These are phyloP conservation scores for Firmiana major DNA, from an alignment of 345 rosid species.

Conservation along the genomic window DNA sequence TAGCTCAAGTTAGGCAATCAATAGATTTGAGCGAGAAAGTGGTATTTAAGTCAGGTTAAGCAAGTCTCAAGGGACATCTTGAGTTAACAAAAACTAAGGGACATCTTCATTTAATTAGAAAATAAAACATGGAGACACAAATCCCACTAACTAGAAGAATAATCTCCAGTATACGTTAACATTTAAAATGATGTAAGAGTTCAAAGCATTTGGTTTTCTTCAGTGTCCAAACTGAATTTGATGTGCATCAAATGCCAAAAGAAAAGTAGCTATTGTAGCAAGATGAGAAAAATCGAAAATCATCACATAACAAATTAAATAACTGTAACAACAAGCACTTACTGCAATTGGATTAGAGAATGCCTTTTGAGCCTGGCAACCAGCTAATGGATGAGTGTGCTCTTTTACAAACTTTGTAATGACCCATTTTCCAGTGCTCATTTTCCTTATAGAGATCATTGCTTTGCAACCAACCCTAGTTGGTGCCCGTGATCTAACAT, in stretches of 20 bases:
- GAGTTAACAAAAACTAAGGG: background rate
- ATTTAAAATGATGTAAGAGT: background rate
- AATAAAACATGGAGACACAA: background rate
- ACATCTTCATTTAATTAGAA: background rate
- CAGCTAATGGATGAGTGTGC: conserved; percentile 74
- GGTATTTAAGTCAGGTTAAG: background rate
- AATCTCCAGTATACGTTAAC: background rate
- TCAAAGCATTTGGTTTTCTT: background rate
- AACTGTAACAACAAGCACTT: conserved; percentile 27
- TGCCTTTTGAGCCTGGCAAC: conserved; percentile 74
- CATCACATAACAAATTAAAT: background rate
- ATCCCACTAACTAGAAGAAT: background rate
- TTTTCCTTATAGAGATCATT: conserved; percentile 85
- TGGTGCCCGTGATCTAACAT: conserved; percentile 81
- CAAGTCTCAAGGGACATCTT: background rate
- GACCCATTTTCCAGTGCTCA: conserved; percentile 78
- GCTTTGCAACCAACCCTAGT: conserved; percentile 96
- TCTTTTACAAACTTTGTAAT: conserved; percentile 83
- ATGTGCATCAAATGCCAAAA: background rate
- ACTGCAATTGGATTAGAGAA: conserved; percentile 89
- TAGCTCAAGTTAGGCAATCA: background rate
- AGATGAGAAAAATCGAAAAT: background rate
- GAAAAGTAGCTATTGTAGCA: background rate
- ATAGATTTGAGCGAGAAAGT: background rate
- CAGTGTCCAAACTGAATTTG: background rate